Conservation (phyloP, 129 eudicot genomes). For the Chrysanthemum seticuspe region DNA sequence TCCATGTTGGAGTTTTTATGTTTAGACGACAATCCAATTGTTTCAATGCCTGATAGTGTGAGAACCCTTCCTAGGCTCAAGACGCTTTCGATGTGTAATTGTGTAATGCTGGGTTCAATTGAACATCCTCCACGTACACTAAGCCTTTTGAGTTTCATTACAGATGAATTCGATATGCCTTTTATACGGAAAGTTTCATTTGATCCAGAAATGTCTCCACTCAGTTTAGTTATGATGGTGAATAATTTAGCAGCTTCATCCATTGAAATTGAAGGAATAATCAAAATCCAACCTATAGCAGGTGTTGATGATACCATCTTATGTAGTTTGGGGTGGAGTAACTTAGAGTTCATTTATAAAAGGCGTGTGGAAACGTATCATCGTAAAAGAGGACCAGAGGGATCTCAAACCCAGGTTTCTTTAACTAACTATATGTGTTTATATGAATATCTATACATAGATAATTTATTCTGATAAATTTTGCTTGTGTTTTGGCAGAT, state of each 20-base stretch:
- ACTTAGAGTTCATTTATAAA: not conserved
- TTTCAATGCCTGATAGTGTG: no score
- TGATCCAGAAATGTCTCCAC: constrained; percentile 20
- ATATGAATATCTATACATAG: no score
- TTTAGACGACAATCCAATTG: constrained; percentile 9
- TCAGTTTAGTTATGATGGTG: not conserved
- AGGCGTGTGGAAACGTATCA: not conserved
- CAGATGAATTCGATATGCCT: no score
- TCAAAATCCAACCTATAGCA: constrained; percentile 17
- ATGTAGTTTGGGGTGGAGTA: not conserved
- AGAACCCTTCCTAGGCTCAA: no score
- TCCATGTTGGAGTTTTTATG: not conserved
- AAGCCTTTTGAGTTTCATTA: not conserved
- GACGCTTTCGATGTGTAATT: not conserved
- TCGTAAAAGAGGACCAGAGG: not conserved
- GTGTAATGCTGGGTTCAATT: not conserved
- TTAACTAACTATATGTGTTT: not conserved
- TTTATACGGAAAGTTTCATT: not conserved
- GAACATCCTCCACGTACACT: no score
- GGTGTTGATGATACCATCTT: not conserved
- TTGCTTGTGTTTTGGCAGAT: constrained; percentile 3
- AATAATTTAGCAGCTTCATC: not conserved
- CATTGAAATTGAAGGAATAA: constrained; percentile 15
- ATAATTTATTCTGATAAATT: not conserved
- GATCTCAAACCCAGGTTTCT: constrained; percentile 16